Base-by-base conservation (phyloP, 2,329 filamentous ascomycete genomes). In the Cryphonectria nitschkei region DNA sequence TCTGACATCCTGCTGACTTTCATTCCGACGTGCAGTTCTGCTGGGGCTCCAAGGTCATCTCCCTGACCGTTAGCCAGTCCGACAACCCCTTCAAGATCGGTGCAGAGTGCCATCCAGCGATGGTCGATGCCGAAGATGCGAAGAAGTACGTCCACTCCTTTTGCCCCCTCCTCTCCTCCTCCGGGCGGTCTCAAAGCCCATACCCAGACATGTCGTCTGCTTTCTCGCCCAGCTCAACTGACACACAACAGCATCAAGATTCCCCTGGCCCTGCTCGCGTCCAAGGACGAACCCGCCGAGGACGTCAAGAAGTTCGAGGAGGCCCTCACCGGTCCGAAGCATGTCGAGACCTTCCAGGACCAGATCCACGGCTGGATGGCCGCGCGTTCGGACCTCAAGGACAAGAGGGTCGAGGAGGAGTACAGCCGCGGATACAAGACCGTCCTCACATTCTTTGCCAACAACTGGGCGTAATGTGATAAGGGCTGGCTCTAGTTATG, bases 301-400 rank as follows among this genome's bases (percentile, higher is more conserved):
- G 84, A 84, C 54, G 86, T 90, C 56, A 81, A 87, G 78, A 82
- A 87, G 77, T 89, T 88, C 73, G 83, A 87, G 77, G 79, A 82
- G n/a, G 82, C 81, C 13, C 83, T 92, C 67, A 82, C 80, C 39
- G 85, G 82, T 2, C 80, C 86, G 70, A 88, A 89, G 76, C 85
- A 89, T 73, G 86, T 92, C 68, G 90, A 93, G 82, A 89, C 79
- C n/a, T 93, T 92, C 76, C 75, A 76, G 34, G 89, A 89, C 76
- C 90, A 92, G 84, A 85, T 90, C 77, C 91, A 93, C 80, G 91
- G 91, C 61, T 93, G 90, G 90, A 93, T 93, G 91, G 89, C 88
- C 1, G 90, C 91, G 0, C 86, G 90, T 37, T 84, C 86, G 0
- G 82, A 92, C 76, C 81, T 93, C 41, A 82, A 84, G 46, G 82